phyloP scores from a whole-genome alignment of 257 asterid species.

The Scutellaria minor region DNA sequence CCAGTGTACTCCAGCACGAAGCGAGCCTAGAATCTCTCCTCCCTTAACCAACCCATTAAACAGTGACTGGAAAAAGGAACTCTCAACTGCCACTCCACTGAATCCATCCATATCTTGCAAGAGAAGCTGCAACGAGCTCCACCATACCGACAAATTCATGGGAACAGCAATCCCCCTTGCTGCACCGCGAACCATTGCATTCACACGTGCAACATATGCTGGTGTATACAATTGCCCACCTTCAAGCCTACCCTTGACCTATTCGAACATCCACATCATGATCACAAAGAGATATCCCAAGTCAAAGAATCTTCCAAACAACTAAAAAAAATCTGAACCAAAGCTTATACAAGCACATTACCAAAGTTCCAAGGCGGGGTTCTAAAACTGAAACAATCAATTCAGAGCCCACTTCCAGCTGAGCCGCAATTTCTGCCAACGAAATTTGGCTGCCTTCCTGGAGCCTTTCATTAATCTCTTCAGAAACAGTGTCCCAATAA shows the following conservation, averaged over 20 bases:
- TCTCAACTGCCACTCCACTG: conserved; percentile 80
- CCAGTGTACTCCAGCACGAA: conserved; percentile 99
- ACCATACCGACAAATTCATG: conserved; percentile 71
- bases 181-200: conserved; percentile 98
- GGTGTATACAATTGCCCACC: conserved; percentile 99
- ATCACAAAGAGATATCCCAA: conserved; percentile 23
- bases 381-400: conserved; percentile 72
- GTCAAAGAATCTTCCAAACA: conserved; percentile 17
- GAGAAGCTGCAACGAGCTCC: conserved; percentile 84
- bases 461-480: conserved; percentile 92
- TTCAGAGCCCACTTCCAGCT: conserved; percentile 92
- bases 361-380: conserved; percentile 92
- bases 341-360: conserved; percentile 33
- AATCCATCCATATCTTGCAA: conserved; percentile 90
- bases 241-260: conserved; percentile 98
- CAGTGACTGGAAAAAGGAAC: conserved; percentile 93
- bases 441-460: conserved; percentile 98
- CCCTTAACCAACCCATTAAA: conserved; percentile 89
- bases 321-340: not conserved
- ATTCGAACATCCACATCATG: conserved; percentile 32
- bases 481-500: conserved; percentile 88
- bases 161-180: conserved; percentile 95
- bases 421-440: conserved; percentile 92
- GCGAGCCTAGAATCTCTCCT: conserved; percentile 86
- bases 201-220: conserved; percentile 89